A percentile compares a stretch with the other conserved stretches of the same genome.
Conservation (phyloP, 352 stramenopile genomes). For the Phytophthora nicotianae region DNA sequence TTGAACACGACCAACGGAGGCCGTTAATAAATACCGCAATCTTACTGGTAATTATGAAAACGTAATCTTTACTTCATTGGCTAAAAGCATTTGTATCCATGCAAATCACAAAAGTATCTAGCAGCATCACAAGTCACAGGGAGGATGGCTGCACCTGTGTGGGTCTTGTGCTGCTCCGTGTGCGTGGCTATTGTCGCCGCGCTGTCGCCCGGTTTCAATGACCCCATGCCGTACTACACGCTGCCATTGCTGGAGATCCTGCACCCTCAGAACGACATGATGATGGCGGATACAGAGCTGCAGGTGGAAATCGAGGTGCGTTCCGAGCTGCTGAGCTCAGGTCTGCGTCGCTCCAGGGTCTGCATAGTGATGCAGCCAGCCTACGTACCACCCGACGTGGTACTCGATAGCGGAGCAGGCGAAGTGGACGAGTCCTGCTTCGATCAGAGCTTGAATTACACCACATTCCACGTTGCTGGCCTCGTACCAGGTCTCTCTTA, state of each 20-base stretch:
- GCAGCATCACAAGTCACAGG: slow-evolving; percentile 2
- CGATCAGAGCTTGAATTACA: slow-evolving; percentile 52
- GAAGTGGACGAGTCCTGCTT: slow-evolving; percentile 66
- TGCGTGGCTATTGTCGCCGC: slow-evolving; percentile 7
- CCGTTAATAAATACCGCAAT: slow-evolving; percentile 2
- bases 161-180: slow-evolving; percentile 2
- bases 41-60: background rate
- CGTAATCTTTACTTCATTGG: slow-evolving; percentile 5
- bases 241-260: slow-evolving; percentile 60
- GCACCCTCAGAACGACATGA: slow-evolving; percentile 52
- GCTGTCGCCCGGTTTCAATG: slow-evolving; percentile 38
- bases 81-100: background rate
- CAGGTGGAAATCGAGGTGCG: slow-evolving; percentile 62
- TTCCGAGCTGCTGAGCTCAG: slow-evolving; percentile 34
- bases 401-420: slow-evolving; percentile 30
- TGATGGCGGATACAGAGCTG: slow-evolving; percentile 51
- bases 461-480: slow-evolving; percentile 55
- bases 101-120: slow-evolving; percentile 5
- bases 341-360: slow-evolving; percentile 40
- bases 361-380: slow-evolving; percentile 64
- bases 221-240: slow-evolving; percentile 34
- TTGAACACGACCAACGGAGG: background rate
- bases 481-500: slow-evolving; percentile 67
- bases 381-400: slow-evolving; percentile 48
- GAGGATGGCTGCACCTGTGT: background rate